These are phyloP conservation scores for Crotalaria pallida DNA, from an alignment of 306 rosid genomes.

Conservation along the genomic window DNA sequence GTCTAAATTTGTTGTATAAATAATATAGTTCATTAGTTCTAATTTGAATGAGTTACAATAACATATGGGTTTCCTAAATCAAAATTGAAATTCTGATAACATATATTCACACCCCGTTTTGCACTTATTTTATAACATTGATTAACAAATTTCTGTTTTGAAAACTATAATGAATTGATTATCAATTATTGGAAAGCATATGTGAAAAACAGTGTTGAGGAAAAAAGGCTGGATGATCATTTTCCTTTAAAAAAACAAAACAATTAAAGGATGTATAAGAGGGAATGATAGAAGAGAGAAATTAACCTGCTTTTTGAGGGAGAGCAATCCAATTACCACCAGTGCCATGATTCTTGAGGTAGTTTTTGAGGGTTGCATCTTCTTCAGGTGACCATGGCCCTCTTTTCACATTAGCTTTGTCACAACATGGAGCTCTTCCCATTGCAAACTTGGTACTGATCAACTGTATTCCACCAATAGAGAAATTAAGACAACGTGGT, in stretches of 20 bases:
- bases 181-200: too few species aligned
- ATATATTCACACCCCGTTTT: too few species aligned
- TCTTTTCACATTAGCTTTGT: slow-evolving; percentile 35
- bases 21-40: too few species aligned
- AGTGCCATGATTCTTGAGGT: slow-evolving; percentile 24
- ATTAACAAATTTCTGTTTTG: too few species aligned
- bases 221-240: too few species aligned
- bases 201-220: too few species aligned
- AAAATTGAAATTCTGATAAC: too few species aligned
- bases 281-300: neutral
- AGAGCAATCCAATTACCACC: slow-evolving; percentile 32
- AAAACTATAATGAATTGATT: too few species aligned
- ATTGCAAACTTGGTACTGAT: neutral
- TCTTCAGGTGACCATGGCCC: slow-evolving; percentile 32
- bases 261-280: neutral
- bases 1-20: too few species aligned
- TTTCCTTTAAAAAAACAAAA: neutral
- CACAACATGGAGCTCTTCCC: slow-evolving; percentile 39
- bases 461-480: neutral
- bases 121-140: too few species aligned
- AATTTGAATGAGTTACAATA: too few species aligned
- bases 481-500: neutral
- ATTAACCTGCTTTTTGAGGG: slow-evolving; percentile 30
- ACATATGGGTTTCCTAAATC: too few species aligned
- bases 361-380: slow-evolving; percentile 22